Conservation (phyloP, 176 grass and related monocot species). For the Oryza longistaminata region DNA sequence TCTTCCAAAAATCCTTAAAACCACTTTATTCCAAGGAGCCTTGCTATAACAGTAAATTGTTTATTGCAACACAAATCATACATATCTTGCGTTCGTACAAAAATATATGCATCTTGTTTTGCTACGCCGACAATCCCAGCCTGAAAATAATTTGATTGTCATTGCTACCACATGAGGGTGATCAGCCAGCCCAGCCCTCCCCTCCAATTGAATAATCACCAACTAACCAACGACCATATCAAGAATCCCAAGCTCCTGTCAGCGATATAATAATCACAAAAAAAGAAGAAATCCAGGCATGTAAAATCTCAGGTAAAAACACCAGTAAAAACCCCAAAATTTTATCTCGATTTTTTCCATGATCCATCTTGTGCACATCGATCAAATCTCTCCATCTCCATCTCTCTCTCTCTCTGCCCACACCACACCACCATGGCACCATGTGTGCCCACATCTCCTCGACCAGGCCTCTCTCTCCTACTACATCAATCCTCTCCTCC, state of each 20-base stretch:
- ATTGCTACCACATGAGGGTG: background rate
- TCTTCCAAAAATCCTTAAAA: too few relatives aligned
- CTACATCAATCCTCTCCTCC: constrained; percentile 9
- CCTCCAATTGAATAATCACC: constrained; percentile 9
- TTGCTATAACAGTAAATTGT: background rate
- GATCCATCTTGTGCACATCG: background rate
- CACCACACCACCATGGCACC: constrained; percentile 42
- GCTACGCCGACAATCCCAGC: background rate
- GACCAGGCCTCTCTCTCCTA: constrained; percentile 20
- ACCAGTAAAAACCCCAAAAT: background rate
- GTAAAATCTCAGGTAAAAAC: constrained; percentile 31
- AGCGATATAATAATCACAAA: background rate
- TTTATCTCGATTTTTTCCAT: constrained; percentile 8
- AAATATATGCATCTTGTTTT: background rate
- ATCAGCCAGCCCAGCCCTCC: background rate
- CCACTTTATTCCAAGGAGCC: too few relatives aligned
- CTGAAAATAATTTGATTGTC: constrained; percentile 14
- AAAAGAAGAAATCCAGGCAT: background rate
- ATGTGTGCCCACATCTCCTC: constrained; percentile 50
- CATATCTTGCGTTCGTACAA: background rate
- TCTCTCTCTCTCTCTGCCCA: constrained; percentile 5
- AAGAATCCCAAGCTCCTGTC: constrained; percentile 38
- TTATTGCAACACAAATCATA: background rate
- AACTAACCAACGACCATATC: constrained; percentile 41
- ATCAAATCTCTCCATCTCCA: constrained; percentile 9